phyloP scores from a whole-genome alignment of 305 asterid species.

The Ilex paraguariensis region DNA sequence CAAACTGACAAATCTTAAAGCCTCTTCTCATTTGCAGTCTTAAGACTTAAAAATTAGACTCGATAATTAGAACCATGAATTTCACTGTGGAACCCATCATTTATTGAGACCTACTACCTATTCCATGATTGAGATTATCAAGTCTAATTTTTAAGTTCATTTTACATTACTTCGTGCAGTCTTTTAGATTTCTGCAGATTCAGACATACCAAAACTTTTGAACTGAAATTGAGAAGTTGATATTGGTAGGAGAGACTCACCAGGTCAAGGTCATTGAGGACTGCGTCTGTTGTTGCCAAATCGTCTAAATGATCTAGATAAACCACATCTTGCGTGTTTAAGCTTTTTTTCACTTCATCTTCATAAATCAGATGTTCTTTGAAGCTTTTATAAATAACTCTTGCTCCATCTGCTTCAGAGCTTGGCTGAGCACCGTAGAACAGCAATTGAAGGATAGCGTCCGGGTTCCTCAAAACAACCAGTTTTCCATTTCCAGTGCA shows the following conservation, averaged over 20 bases:
- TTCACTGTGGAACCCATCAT: too few species aligned
- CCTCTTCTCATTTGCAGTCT: too few species aligned
- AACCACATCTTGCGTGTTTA: conserved; percentile 64
- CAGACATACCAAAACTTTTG: neutral
- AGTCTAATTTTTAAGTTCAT: too few species aligned
- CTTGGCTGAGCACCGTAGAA: conserved; percentile 64
- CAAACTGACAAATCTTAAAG: too few species aligned
- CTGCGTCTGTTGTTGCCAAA: conserved; percentile 25
- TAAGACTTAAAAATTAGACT: too few species aligned
- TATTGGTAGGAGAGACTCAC: conserved; percentile 25
- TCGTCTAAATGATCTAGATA: conserved; percentile 44
- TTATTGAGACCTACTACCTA: too few species aligned
- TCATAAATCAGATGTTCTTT: conserved; percentile 49
- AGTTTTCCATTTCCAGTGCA: conserved; percentile 59
- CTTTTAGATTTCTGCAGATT: too few species aligned
- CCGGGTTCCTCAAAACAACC: conserved; percentile 56
- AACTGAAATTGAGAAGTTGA: neutral
- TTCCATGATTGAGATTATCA: too few species aligned
- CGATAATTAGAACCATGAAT: too few species aligned
- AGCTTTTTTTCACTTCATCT: conserved; percentile 52
- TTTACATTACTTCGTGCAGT: too few species aligned
- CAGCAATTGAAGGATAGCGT: conserved; percentile 69
- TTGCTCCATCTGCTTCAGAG: conserved; percentile 39
- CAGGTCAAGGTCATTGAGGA: conserved; percentile 70
- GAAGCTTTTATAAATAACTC: conserved; percentile 34